These are phyloP conservation scores for Pyracantha coccinea DNA, from an alignment of 331 rosid species.

Conservation along the genomic window DNA sequence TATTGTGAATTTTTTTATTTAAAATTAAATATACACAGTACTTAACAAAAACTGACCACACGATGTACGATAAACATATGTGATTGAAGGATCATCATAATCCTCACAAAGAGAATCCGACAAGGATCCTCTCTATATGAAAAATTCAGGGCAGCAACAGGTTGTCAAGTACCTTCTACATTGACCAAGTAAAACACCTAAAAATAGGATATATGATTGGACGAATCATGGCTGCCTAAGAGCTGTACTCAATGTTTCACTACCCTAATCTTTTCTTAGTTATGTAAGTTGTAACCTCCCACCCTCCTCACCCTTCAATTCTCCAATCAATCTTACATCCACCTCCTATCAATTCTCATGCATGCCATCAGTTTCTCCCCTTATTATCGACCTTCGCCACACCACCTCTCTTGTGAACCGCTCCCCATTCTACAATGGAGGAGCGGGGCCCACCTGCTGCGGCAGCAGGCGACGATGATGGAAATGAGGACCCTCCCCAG, in stretches of 20 bases:
- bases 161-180: background rate
- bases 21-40: too few species aligned
- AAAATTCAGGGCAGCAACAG: background rate
- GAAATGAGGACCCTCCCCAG: background rate
- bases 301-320: slow-evolving; percentile 6
- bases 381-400: background rate
- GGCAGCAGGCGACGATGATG: background rate
- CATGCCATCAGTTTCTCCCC: slow-evolving; percentile 3
- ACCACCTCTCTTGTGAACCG: background rate
- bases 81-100: too few species aligned
- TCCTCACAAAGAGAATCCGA: too few species aligned
- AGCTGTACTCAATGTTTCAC: slow-evolving; percentile 3
- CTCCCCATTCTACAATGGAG: slow-evolving; percentile 39
- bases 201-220: background rate
- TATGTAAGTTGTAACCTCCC: slow-evolving; percentile 9
- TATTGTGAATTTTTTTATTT: too few species aligned
- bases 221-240: background rate
- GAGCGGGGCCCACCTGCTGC: slow-evolving; percentile 23
- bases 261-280: slow-evolving; percentile 4
- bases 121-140: too few species aligned
- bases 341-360: slow-evolving; percentile 2
- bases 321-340: background rate
- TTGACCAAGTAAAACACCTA: slow-evolving; percentile 5
- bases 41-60: too few species aligned
- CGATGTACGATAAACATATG: too few species aligned